These are phyloP conservation scores for Chenopodium formosanum DNA, from an alignment of 148 eudicot genomes.

Conservation along the genomic window DNA sequence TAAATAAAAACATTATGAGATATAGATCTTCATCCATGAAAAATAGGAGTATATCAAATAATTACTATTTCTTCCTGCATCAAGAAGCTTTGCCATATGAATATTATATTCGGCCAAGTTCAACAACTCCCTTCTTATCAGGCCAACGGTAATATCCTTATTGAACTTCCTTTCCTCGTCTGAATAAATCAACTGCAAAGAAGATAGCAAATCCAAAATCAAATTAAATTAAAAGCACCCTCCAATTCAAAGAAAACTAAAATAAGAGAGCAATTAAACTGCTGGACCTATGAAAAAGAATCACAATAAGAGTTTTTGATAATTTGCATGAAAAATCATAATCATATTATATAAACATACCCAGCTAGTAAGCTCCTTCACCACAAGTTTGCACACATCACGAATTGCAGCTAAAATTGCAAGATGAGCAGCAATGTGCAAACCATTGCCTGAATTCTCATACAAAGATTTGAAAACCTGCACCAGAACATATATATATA, in stretches of 20 bases:
- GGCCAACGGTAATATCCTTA: constrained; percentile 84
- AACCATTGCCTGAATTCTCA: constrained; percentile 68
- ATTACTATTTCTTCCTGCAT: constrained; percentile 92
- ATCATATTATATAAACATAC: constrained; percentile 37
- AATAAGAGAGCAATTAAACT: not conserved
- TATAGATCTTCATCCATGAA: constrained; percentile 3
- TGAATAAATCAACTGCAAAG: constrained; percentile 69
- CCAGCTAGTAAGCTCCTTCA: constrained; percentile 93
- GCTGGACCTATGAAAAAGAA: not conserved
- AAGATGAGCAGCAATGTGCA: constrained; percentile 74
- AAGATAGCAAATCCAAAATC: not conserved
- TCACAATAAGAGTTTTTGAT: not conserved
- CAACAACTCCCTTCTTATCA: constrained; percentile 70
- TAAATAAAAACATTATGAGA: constrained; percentile 15
- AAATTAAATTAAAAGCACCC: not conserved
- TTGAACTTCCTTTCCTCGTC: constrained; percentile 95
- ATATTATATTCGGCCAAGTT: constrained; percentile 87
- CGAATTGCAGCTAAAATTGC: constrained; percentile 77
- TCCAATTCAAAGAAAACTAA: not conserved
- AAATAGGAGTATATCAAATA: constrained; percentile 14
- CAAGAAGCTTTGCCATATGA: constrained; percentile 93
- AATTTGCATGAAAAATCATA: not conserved
- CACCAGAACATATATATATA: not conserved
- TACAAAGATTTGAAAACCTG: constrained; percentile 86
- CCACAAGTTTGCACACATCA: constrained; percentile 92